Evolutionary conservation across 73 alveolate species (phyloP), one percentile per base, ranked within the genome.

Genomic region (Paramecium tetraurelia): DNA sequence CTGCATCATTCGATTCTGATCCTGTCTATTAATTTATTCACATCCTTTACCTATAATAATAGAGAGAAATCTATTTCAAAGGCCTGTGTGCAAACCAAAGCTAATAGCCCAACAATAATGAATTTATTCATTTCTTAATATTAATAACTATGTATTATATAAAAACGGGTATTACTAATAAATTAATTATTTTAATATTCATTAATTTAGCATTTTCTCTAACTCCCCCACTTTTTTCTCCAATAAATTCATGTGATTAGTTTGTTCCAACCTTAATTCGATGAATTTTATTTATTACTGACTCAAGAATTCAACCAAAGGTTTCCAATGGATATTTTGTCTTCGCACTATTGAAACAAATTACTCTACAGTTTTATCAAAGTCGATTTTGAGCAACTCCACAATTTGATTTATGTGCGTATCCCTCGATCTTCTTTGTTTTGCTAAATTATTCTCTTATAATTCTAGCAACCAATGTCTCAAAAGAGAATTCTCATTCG

Each of bases 1-100:
- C 87, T 36, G 87, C 87, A 75, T 75, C 87, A 40, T 75, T 75
- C 1, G 87, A 75, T 75, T 29, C 41, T 40, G 87, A 11, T 40
- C 87, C 87, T 33, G 87, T 75, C 59, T 75, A 75, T 18, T 5
- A 16, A 16, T 63, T 63, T 63, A 63, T 33, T 63, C 84, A 31
- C 16, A 63, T 63, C 16, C 31, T 14, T 20, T 40, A 72, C 86
- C 59, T 72, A 43, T 43, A 72, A 36, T 36, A 72, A 72, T 38
- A 40, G 36, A 14, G 59, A 14, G 35, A 72, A 36, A 72, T 72
- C 86, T 72, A 72, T 33, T 36, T 72, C 86, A 36, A 72, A 72
- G 40, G 86, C 86, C n/a, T 31, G 40, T 22, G 46, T 38, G 31
- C 86, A 29, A 20, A 72, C 86, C 59, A 72, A 72, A 29, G 58